These are phyloP conservation scores for Chaetomium fimeti DNA, from an alignment of 495 filamentous ascomycete genomes.

Conservation along the genomic window DNA sequence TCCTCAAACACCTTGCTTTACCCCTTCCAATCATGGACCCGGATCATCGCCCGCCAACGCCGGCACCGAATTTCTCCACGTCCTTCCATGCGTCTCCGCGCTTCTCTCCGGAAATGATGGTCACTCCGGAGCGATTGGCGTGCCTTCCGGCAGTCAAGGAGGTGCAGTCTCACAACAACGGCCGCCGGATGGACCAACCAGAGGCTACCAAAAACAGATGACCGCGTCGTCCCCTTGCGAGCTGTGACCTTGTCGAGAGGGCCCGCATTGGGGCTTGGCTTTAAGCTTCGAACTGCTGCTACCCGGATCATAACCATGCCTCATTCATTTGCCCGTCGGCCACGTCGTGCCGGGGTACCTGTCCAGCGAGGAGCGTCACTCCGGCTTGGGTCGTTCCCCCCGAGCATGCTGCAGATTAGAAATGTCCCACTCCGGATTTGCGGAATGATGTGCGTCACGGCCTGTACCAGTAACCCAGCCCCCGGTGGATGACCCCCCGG, in stretches of 20 bases:
- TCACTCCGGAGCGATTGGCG: neutral
- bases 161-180: neutral
- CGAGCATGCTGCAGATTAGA: slow-evolving; percentile 20
- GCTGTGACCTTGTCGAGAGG: neutral
- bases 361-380: slow-evolving; percentile 5
- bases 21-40: slow-evolving; percentile 32
- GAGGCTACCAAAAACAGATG: slow-evolving; percentile 25
- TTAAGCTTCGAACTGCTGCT: neutral
- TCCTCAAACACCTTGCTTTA: slow-evolving; percentile 26
- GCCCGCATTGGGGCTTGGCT: neutral
- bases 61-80: slow-evolving; percentile 19
- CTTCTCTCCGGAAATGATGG: slow-evolving; percentile 15
- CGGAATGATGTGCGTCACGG: slow-evolving; percentile 20
- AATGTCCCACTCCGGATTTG: slow-evolving; percentile 25
- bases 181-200: slow-evolving; percentile 27
- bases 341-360: slow-evolving; percentile 1
- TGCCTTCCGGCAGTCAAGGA: neutral
- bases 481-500: neutral
- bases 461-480: neutral
- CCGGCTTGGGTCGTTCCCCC: slow-evolving; percentile 14
- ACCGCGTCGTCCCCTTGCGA: slow-evolving; percentile 16
- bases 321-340: slow-evolving; percentile 4
- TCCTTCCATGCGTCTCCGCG: slow-evolving; percentile 20
- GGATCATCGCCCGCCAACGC: slow-evolving; percentile 17
- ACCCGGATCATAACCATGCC: neutral